Evolutionary conservation across 2,329 filamentous ascomycete species (phyloP), one percentile per base, ranked within the genome.

Genomic region (Penicillium brasilianum): DNA sequence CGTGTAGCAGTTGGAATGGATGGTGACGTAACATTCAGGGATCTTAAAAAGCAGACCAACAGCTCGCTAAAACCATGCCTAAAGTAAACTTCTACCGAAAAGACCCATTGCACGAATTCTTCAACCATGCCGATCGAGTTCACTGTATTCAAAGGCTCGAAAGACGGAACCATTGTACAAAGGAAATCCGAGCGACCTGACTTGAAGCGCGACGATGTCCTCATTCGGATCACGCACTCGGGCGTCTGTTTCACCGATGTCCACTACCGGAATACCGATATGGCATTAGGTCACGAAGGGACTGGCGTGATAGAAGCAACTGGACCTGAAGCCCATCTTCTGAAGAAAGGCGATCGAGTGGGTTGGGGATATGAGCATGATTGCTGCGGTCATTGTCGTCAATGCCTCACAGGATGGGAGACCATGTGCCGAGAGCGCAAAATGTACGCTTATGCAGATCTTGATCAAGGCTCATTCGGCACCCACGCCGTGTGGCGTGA

Each of bases 161-260:
- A 85, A 66, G 82, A 83, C 59, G 86, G 87, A 68, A 79, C 80
- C 60, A 85, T 88, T 68, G 73, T 81, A 59, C 76, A 86, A 72
- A 72, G 76, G 48, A 78, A 78, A 52, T 84, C 82, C 46, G 80
- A 76, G 20, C 82, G 78, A 61, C 78, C 59, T 14, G 67, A 64
- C 9, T 69, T 74, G 28, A 46, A 65, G 28, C 43, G 56, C 32
- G 72, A 74, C 39, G 60, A 89, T 61, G 87, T 90, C 55, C 81
- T 88, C 30, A 72, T 91, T 70, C 83, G 82, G 58, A 80, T 90
- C 63, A 90, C 87, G 16, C 86, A 87, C 60, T 88, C 87, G 2
- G 88, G 89, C 32, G 79, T 90, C 55, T 91, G 89, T 73, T 87
- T 85, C 53, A 90, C 88, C 3, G 83, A 81, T 61, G 66, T 80